Conservation (phyloP, 768 basidiomycete genomes). For the Lentinula edodes region DNA sequence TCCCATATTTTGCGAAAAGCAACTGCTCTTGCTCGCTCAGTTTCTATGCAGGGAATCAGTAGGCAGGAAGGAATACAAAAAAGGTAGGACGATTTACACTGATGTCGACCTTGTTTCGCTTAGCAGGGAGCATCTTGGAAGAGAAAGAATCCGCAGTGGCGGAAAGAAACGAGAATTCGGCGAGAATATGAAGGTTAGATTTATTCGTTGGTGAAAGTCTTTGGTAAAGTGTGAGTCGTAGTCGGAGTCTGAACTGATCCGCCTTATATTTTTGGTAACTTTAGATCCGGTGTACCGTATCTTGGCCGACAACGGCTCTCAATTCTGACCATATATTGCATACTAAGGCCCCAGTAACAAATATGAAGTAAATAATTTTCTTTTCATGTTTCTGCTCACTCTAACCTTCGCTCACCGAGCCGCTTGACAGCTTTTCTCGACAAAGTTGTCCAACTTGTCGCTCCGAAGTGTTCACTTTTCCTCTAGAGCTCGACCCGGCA, state of each 20-base stretch:
- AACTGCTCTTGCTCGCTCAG: constrained; percentile 88
- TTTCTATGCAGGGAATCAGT: constrained; percentile 40
- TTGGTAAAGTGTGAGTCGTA: constrained; percentile 9
- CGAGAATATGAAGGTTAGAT: constrained; percentile 20
- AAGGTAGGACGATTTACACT: constrained; percentile 51
- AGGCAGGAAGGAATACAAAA: neutral
- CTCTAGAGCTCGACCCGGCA: too few relatives aligned
- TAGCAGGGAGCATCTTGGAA: constrained; percentile 60
- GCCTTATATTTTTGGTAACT: neutral
- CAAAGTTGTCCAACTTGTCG: too few relatives aligned
- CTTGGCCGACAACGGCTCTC: neutral
- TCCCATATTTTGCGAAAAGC: constrained; percentile 92
- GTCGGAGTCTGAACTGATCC: neutral
- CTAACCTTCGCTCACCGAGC: too few relatives aligned
- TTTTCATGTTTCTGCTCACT: too few relatives aligned
- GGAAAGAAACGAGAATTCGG: constrained; percentile 9
- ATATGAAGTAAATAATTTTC: too few relatives aligned
- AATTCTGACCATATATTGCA: too few relatives aligned
- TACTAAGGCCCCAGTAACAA: too few relatives aligned
- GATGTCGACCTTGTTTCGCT: constrained; percentile 92
- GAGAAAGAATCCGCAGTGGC: constrained; percentile 17
- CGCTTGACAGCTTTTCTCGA: too few relatives aligned
- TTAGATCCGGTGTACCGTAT: neutral
- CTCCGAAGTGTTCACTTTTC: too few relatives aligned
- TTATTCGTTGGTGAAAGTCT: constrained; percentile 17